A percentile compares a stretch with the other conserved stretches of the same genome.
Evolutionary conservation across 441 rosid genomes (phyloP).

Genomic region (Gossypium trilobum): DNA sequence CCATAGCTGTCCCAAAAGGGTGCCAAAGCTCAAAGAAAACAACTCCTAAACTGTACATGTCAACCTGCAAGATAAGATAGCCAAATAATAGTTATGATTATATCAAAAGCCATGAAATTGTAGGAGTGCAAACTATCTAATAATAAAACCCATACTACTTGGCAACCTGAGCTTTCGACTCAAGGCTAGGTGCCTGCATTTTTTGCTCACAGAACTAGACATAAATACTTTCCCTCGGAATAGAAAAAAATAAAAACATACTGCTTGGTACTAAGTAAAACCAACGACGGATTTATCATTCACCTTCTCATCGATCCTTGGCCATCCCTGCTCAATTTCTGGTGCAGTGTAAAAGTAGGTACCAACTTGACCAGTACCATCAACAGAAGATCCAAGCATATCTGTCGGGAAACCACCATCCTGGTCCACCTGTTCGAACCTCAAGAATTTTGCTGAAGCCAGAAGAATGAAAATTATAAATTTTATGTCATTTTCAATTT

Average conservation of each 20-base stretch:
- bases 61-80: slow-evolving; percentile 53
- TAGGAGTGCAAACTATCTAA: background rate
- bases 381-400: slow-evolving; percentile 60
- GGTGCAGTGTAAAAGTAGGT: slow-evolving; percentile 97
- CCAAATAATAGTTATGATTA: background rate
- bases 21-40: slow-evolving; percentile 95
- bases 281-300: slow-evolving; percentile 16
- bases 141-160: background rate
- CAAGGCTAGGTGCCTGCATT: background rate
- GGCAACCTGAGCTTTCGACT: background rate
- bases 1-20: slow-evolving; percentile 95
- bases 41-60: slow-evolving; percentile 95
- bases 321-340: slow-evolving; percentile 97
- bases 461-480: slow-evolving; percentile 16
- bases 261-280: slow-evolving; percentile 16
- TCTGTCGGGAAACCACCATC: slow-evolving; percentile 54
- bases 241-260: background rate
- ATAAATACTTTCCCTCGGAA: background rate
- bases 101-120: slow-evolving; percentile 3
- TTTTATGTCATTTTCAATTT: background rate
- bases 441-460: slow-evolving; percentile 81
- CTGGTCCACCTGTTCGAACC: slow-evolving; percentile 88
- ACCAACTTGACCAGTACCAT: slow-evolving; percentile 91
- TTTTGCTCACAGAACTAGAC: background rate
- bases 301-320: slow-evolving; percentile 98